phyloP scores from a whole-genome alignment of 73 alveolate genomes.

The Blepharisma stoltei region DNA sequence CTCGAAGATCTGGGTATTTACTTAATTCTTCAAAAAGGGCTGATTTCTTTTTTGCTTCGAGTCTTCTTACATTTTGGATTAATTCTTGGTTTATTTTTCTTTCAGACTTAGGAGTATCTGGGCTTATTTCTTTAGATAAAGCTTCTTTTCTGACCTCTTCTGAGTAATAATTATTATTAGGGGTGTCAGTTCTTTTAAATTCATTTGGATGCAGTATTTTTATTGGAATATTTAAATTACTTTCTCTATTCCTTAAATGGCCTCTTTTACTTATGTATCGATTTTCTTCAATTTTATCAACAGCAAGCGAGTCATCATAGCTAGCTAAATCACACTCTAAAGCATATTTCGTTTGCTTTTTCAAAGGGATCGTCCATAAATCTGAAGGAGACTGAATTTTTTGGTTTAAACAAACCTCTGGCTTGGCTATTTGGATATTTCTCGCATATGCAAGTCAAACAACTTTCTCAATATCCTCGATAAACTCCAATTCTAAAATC shows the following conservation, averaged over 20 bases:
- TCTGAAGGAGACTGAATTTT: background rate
- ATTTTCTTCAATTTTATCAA: background rate
- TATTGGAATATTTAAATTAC: background rate
- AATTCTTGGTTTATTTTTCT: no score
- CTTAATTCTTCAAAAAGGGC: slow-evolving; percentile 6
- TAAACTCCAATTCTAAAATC: background rate
- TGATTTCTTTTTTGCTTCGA: background rate
- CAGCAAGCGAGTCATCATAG: background rate
- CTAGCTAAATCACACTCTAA: background rate
- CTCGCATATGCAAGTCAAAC: background rate
- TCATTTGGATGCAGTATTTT: background rate
- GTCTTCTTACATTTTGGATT: no score
- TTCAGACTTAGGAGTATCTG: slow-evolving; percentile 5
- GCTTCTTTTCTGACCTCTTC: slow-evolving; percentile 12
- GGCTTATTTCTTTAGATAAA: background rate
- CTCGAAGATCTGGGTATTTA: slow-evolving; percentile 3
- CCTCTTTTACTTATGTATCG: slow-evolving; percentile 11
- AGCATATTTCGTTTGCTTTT: background rate
- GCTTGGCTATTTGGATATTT: background rate
- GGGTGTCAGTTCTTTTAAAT: background rate
- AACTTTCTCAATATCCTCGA: slow-evolving; percentile 13
- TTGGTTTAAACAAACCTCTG: background rate
- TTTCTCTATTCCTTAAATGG: background rate
- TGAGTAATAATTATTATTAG: background rate
- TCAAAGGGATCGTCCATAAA: background rate